These are phyloP conservation scores for Tolypocladium tundrense DNA, from an alignment of 2,329 filamentous ascomycete species.

Conservation along the genomic window DNA sequence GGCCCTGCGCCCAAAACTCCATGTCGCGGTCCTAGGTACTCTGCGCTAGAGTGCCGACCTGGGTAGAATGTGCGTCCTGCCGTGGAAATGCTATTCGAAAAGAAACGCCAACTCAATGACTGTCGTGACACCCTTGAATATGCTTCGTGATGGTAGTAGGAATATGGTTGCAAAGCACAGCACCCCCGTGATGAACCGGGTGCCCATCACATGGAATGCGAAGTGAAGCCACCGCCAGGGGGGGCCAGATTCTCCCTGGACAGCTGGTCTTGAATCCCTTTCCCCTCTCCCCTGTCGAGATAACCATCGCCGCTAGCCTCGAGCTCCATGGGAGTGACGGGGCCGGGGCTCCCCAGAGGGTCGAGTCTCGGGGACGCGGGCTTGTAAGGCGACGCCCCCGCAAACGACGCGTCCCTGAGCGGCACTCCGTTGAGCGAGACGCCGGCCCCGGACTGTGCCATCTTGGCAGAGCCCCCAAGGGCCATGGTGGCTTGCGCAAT, in stretches of 20 bases:
- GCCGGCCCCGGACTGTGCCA: conserved; percentile 14
- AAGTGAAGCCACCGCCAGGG: not conserved
- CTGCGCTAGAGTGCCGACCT: not conserved
- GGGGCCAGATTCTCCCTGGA: not conserved
- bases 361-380: conserved; percentile 39
- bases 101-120: not conserved
- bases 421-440: conserved; percentile 24
- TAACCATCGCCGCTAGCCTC: conserved; percentile 29
- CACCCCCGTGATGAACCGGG: not conserved
- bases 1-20: not conserved
- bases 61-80: not conserved
- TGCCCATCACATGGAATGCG: conserved; percentile 1
- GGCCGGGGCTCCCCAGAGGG: conserved; percentile 48
- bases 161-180: not conserved
- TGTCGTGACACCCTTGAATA: not conserved
- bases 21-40: not conserved
- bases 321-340: conserved; percentile 52
- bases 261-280: not conserved
- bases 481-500: conserved; percentile 45
- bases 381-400: conserved; percentile 28
- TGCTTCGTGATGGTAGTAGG: not conserved
- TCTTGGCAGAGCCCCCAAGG: conserved; percentile 16
- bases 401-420: conserved; percentile 27
- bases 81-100: not conserved
- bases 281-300: conserved; percentile 12